Conservation (phyloP, 2,329 filamentous ascomycete species). For the Orbilia blumenaviensis region DNA sequence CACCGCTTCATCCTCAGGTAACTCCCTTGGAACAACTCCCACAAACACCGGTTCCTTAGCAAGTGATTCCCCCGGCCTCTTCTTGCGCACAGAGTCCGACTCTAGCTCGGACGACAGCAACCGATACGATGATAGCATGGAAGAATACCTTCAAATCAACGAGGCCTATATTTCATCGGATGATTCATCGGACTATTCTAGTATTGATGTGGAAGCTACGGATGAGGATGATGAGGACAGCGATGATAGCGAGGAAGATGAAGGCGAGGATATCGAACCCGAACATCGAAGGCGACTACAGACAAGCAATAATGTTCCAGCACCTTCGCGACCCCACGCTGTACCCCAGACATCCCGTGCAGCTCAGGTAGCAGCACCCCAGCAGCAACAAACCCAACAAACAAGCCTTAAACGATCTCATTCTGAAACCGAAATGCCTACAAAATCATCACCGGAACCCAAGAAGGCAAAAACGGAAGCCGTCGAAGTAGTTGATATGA, state of each 20-base stretch:
- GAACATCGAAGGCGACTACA: not conserved
- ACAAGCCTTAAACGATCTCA: conserved; percentile 23
- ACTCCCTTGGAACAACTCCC: conserved; percentile 17
- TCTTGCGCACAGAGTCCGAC: conserved; percentile 14
- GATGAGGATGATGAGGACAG: not conserved
- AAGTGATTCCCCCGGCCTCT: conserved; percentile 17
- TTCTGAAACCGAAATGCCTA: conserved; percentile 1
- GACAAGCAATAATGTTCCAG: not conserved
- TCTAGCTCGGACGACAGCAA: not conserved
- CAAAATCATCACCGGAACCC: not conserved
- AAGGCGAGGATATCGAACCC: not conserved
- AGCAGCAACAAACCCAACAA: conserved; percentile 2
- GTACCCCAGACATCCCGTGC: conserved; percentile 4
- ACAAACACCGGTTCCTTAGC: conserved; percentile 7
- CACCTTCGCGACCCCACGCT: conserved; percentile 23
- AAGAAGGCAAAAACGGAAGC: conserved; percentile 43
- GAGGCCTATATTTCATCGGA: not conserved
- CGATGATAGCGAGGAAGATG: not conserved
- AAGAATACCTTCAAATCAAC: not conserved
- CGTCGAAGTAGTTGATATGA: conserved; percentile 49
- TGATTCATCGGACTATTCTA: not conserved
- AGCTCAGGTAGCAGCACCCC: conserved; percentile 8
- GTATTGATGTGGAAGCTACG: not conserved
- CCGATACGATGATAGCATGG: not conserved
- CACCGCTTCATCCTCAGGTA: conserved; percentile 1